phyloP scores from a whole-genome alignment of 75 land plant genomes.

The Adiantum capillusveneris region DNA sequence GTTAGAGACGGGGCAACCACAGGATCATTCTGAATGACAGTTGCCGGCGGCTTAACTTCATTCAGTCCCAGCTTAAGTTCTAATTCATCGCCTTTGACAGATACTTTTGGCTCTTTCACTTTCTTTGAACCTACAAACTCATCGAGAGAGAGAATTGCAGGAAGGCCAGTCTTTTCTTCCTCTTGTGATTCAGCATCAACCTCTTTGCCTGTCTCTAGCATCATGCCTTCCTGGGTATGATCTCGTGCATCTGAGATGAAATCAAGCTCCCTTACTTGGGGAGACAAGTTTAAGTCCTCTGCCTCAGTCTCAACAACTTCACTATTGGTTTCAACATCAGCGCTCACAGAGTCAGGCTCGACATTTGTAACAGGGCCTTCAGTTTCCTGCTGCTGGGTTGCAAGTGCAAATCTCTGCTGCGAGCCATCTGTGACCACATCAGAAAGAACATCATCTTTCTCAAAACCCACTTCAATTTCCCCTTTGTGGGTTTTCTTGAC shows the following conservation, averaged over 20 bases:
- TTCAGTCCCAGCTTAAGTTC: not conserved
- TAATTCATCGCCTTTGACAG: conserved; percentile 4
- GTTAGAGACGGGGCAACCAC: conserved; percentile 10
- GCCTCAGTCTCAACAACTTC: not conserved
- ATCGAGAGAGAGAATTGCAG: conserved; percentile 66
- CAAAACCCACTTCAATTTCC: conserved; percentile 69
- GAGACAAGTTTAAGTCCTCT: not conserved
- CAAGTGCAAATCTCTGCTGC: conserved; percentile 2
- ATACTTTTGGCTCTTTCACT: not conserved
- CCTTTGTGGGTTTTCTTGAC: conserved; percentile 99
- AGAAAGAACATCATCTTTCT: conserved; percentile 34
- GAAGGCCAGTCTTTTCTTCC: conserved; percentile 39
- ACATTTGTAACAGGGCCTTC: too few species aligned
- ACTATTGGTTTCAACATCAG: too few species aligned
- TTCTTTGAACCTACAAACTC: conserved; percentile 59
- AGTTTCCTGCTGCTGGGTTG: not conserved
- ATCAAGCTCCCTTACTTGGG: too few species aligned
- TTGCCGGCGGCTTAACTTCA: not conserved
- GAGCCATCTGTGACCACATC: conserved; percentile 43
- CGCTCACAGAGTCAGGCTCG: too few species aligned
- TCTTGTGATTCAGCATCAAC: conserved; percentile 13
- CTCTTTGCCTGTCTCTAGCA: too few species aligned
- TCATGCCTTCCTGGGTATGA: too few species aligned
- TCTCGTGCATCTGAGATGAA: too few species aligned
- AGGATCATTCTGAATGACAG: conserved; percentile 27